Base-by-base conservation (phyloP, 805 yeast genomes). In the Starmerella apis region DNA sequence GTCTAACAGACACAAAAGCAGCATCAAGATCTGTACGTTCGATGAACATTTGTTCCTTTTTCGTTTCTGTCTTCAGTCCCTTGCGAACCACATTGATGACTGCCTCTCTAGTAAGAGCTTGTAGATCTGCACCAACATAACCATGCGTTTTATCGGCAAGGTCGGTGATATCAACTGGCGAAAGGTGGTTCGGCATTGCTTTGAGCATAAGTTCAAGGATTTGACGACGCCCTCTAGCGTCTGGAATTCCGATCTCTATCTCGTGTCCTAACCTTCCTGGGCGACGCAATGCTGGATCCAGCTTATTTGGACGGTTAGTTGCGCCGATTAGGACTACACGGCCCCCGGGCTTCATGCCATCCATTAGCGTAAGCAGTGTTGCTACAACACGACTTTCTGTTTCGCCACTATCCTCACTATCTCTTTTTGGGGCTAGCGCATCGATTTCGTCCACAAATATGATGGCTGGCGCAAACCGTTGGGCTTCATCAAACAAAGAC, bases 301-400 rank as follows among this genome's bases (percentile, higher is more conserved):
- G 83, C 0, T 95, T 83, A 68, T 92, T 97, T 0, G 98, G 98
- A 63, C 98, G 73, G 66, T 92, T 92, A 0, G 98, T 92, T 1
- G 98, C 98, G 51, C 97, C 98, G 58, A 92, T 86, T 2, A 92
- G 95, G 56, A 92, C 90, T n/a, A 92, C 96, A 62, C 92, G 96
- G 3, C 97, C 97, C 63, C 96, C 78, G 57, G 86, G 86, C 63
- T 87, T 96, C 97, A 92, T 92, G 58, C 98, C 98, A 66, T 92
- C 98, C 98, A 92, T 92, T 44, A 92, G 68, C 0, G 94, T 85
- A 49, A 86, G 68, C 35, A 92, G 64, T 0, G 96, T 87, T 0
- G 96, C 92, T 23, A 90, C 94, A 2, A 92, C 87, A 54, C 98
- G 68, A 39, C 84, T 77, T 62, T 92, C 97, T 0, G 87, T 83